phyloP scores from a whole-genome alignment of 164 flowering plant species.

The Magnolia changhungtana region DNA sequence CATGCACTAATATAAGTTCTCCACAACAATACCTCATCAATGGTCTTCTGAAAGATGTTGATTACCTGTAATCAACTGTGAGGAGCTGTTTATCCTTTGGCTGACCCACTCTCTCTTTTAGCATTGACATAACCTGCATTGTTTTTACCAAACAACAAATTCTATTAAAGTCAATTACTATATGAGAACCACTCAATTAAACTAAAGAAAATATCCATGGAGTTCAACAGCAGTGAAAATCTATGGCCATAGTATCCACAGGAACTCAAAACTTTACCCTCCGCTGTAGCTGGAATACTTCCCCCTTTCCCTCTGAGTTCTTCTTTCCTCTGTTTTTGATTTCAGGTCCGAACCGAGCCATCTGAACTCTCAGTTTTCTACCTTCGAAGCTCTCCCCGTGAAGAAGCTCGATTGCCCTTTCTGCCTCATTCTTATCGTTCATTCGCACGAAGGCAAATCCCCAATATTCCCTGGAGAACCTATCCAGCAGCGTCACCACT shows the following conservation, averaged over 20 bases:
- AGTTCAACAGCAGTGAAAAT: background rate
- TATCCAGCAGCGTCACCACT: too few relatives aligned
- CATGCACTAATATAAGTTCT: background rate
- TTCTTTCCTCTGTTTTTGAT: too few relatives aligned
- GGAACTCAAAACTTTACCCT: too few relatives aligned
- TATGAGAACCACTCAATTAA: background rate
- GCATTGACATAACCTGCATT: conserved; percentile 62
- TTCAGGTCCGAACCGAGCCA: too few relatives aligned
- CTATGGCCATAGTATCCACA: background rate
- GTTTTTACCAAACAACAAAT: background rate
- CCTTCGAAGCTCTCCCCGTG: too few relatives aligned
- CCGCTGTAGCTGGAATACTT: too few relatives aligned
- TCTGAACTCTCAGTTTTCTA: too few relatives aligned
- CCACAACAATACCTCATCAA: background rate
- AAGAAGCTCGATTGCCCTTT: too few relatives aligned
- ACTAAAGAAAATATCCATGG: background rate
- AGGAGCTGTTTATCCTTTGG: conserved; percentile 53
- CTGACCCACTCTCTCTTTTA: conserved; percentile 64
- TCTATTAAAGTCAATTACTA: background rate
- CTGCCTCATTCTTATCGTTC: too few relatives aligned
- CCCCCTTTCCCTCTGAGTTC: too few relatives aligned
- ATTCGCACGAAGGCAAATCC: too few relatives aligned
- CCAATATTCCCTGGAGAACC: too few relatives aligned
- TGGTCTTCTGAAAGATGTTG: background rate
- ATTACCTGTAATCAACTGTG: conserved; percentile 71